Evolutionary conservation across 148 eudicot genomes (phyloP), one percentile per base, ranked within the genome.

Genomic region (Spergularia bocconei): DNA sequence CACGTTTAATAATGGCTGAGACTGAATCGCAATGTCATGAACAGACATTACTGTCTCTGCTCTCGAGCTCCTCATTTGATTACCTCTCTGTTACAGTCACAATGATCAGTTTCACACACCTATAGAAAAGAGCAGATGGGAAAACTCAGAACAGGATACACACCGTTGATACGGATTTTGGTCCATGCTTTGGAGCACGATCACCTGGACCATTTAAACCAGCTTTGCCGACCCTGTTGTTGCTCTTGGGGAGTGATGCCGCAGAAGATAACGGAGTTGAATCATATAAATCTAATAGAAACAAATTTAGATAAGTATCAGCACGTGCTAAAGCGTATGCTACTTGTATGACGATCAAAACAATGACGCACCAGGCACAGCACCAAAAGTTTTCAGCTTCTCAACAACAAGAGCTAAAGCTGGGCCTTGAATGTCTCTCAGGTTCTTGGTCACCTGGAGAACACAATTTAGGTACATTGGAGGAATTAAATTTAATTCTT

Each of bases 401-500:
- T 96, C 99, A 70, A 83, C 87, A 81, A 96, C 86, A 68, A 86
- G 84, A 68, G 87, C 83, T 63, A 92, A 83, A 74, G 99, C 94
- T 66, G 97, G 87, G 63, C 99, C 98, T 79, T 96, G 97, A 71
- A 96, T 86, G 86, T 96, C 99, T 88, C 57, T 96, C 62, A 91
- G 73, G 81, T 92, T 89, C 84, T 87, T 92, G 56, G 86, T 80
- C 73, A 96, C 98, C 99, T 96, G 70, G n/a, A 67, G 15, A 33
- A 79, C 12, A 21, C 4, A 23, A 20, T 6, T 67, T 67, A 75
- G 38, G 36, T 41, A 38, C 63, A 66, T 21, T 55, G 70, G 9
- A 70, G 55, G 6, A 6, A 13, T 13, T 15, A 54, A n/a, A 65
- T 14, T 7, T 14, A n/a, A 59, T 63, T 53, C 41, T 19, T 9